phyloP scores from a whole-genome alignment of 257 asterid genomes.

The Lycium ferocissimum region DNA sequence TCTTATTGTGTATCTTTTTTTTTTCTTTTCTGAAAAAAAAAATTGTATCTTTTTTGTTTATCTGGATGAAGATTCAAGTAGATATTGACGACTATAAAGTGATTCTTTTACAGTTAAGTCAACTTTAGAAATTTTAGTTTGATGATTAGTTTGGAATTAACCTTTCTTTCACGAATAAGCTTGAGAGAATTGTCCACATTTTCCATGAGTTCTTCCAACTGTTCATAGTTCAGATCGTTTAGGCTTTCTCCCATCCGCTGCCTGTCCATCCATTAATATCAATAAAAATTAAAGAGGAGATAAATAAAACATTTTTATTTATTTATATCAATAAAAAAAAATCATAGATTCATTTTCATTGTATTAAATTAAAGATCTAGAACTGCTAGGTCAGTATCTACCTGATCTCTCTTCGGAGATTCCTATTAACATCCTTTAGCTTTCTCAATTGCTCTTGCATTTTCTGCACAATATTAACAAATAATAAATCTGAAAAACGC shows the following conservation, averaged over 20 bases:
- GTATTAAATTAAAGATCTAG: neutral
- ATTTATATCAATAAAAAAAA: neutral
- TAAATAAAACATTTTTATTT: neutral
- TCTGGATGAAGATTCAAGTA: neutral
- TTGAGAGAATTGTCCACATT: constrained; percentile 50
- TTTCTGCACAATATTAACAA: constrained; percentile 47
- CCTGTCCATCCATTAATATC: constrained; percentile 33
- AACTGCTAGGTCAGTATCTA: constrained; percentile 8
- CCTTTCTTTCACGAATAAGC: constrained; percentile 57
- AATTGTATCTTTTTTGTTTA: neutral
- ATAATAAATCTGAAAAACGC: neutral
- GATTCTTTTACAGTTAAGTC: neutral
- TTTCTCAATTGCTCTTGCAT: constrained; percentile 94
- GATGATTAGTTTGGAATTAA: constrained; percentile 5
- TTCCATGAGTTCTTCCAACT: constrained; percentile 41
- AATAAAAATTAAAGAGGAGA: neutral
- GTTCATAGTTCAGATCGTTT: constrained; percentile 48
- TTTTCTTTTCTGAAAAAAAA: too few relatives aligned
- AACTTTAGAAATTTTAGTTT: neutral
- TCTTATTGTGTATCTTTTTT: neutral
- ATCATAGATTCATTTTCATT: neutral
- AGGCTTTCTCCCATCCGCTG: constrained; percentile 58
- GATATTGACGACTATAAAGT: neutral
- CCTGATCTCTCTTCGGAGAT: constrained; percentile 86
- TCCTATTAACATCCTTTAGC: constrained; percentile 77